These are phyloP conservation scores for Erodium chrysanthum DNA, from an alignment of 441 rosid species.

Conservation along the genomic window DNA sequence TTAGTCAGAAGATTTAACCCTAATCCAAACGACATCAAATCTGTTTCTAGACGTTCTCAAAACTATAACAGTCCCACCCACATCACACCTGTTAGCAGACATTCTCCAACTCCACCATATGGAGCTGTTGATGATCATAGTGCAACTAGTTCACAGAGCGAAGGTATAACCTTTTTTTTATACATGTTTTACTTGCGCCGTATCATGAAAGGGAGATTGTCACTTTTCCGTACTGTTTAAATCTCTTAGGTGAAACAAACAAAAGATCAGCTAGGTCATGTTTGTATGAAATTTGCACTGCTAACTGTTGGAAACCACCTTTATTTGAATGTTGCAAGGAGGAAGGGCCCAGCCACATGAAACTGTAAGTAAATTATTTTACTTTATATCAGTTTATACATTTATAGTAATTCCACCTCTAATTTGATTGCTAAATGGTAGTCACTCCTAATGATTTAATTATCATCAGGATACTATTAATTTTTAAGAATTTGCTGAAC, in stretches of 20 bases:
- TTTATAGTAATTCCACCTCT: background rate
- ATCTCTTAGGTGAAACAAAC: conserved; percentile 35
- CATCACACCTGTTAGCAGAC: background rate
- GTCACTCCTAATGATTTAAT: background rate
- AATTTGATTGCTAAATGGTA: background rate
- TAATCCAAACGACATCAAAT: conserved; percentile 16
- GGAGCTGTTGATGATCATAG: conserved; percentile 21
- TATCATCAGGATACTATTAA: background rate
- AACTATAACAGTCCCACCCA: background rate
- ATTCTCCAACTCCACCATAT: conserved; percentile 16
- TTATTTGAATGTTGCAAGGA: conserved; percentile 56
- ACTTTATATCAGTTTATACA: background rate
- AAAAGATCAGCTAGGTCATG: conserved; percentile 46
- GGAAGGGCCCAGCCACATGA: conserved; percentile 74
- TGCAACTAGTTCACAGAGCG: conserved; percentile 15
- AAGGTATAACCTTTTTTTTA: conserved; percentile 23
- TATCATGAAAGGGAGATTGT: conserved; percentile 10
- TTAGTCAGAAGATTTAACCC: conserved; percentile 16
- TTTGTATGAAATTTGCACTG: conserved; percentile 58
- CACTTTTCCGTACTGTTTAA: conserved; percentile 9
- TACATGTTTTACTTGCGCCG: conserved; percentile 5
- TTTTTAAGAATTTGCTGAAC: background rate
- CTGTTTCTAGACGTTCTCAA: conserved; percentile 16
- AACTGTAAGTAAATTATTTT: conserved; percentile 35
- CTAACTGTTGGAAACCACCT: conserved; percentile 71